phyloP scores from a whole-genome alignment of 2,329 filamentous ascomycete genomes.

The Cadophora gregata region DNA sequence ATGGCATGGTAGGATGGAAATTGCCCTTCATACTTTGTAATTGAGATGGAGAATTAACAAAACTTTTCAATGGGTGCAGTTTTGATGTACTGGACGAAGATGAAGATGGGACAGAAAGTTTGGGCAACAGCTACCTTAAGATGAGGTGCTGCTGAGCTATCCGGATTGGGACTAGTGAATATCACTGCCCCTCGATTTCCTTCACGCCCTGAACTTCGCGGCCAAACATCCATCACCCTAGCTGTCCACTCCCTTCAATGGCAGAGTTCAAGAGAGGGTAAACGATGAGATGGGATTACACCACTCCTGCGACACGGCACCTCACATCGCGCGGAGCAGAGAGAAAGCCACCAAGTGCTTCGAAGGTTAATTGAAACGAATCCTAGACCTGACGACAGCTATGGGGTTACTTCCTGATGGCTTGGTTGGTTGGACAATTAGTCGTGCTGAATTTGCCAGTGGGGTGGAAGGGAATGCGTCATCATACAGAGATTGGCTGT shows the following conservation, averaged over 20 bases:
- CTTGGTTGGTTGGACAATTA: background rate
- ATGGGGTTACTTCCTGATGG: background rate
- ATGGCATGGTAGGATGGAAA: background rate
- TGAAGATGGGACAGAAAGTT: background rate
- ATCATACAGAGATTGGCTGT: background rate
- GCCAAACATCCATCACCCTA: background rate
- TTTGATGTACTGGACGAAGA: slow-evolving; percentile 1
- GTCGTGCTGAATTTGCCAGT: background rate
- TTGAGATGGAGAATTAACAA: background rate
- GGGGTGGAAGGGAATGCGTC: background rate
- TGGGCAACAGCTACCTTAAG: background rate
- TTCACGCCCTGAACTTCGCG: background rate
- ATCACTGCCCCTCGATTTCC: no score
- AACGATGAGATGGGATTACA: background rate
- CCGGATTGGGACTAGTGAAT: background rate
- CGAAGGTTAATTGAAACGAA: no score
- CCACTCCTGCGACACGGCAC: background rate
- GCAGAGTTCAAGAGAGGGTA: background rate
- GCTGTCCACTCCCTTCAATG: background rate
- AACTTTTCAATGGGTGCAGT: background rate
- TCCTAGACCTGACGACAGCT: no score
- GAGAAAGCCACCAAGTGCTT: no score
- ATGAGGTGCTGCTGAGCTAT: background rate
- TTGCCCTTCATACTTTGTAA: background rate
- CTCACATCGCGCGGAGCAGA: background rate